Evolutionary conservation across 306 rosid species (phyloP).

Genomic region (Gleditsia sinensis): DNA sequence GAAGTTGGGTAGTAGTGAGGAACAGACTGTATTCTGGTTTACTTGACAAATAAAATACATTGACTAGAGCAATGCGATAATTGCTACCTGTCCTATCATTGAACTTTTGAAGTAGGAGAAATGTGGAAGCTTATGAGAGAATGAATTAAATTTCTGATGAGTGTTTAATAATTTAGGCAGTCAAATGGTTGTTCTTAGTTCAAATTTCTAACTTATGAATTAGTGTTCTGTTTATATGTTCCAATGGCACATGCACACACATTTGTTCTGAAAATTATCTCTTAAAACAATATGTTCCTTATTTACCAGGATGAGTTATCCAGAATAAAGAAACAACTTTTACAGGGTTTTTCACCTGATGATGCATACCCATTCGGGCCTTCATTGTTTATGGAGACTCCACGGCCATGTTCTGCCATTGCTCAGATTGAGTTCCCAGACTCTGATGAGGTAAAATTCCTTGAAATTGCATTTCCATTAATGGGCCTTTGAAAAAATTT

Average conservation of each 20-base stretch:
- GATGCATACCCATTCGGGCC: slow-evolving; percentile 89
- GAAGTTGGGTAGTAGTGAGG: neutral
- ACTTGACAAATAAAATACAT: slow-evolving; percentile 11
- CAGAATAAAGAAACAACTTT: slow-evolving; percentile 72
- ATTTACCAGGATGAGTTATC: slow-evolving; percentile 69
- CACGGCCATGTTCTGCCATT: slow-evolving; percentile 79
- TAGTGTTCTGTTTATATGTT: slow-evolving; percentile 18
- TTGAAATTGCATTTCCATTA: slow-evolving; percentile 31
- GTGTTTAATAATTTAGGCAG: slow-evolving; percentile 5
- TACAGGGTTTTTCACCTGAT: slow-evolving; percentile 81
- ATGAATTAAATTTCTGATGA: slow-evolving; percentile 22
- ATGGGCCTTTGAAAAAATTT: slow-evolving; percentile 24
- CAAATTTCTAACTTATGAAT: neutral
- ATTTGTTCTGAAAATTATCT: slow-evolving; percentile 20
- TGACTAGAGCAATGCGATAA: slow-evolving; percentile 15
- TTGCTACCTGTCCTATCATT: neutral
- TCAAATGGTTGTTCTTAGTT: slow-evolving; percentile 21
- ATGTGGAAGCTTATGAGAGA: slow-evolving; percentile 14
- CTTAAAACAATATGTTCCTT: slow-evolving; percentile 17
- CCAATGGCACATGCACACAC: neutral
- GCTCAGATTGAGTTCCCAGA: slow-evolving; percentile 67
- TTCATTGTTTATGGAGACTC: slow-evolving; percentile 92
- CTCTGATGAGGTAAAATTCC: slow-evolving; percentile 67
- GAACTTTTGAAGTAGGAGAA: slow-evolving; percentile 21
- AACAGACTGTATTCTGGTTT: neutral